Percentiles rank a stretch among this genome's conserved stretches.
These are phyloP conservation scores for Fulvia fulva DNA, from an alignment of 2,329 filamentous ascomycete genomes.

Conservation along the genomic window DNA sequence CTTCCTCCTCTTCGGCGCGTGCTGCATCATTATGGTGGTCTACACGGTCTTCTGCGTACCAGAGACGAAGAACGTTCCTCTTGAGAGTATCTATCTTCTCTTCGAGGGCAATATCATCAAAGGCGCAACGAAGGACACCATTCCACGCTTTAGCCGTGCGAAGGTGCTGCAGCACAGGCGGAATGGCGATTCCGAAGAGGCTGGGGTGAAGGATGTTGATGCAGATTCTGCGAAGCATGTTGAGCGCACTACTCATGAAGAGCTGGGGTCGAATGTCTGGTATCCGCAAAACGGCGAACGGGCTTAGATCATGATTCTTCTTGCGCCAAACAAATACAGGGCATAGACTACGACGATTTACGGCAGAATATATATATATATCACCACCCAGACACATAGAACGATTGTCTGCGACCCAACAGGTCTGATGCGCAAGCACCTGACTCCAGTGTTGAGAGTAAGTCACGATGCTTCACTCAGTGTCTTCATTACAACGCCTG, in stretches of 20 bases:
- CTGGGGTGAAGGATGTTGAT: constrained; percentile 9
- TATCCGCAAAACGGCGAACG: background rate
- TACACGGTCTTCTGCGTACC: constrained; percentile 42
- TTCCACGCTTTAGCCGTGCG: constrained; percentile 36
- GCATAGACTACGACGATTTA: no score
- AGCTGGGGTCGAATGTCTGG: background rate
- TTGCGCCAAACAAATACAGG: no score
- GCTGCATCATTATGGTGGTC: constrained; percentile 41
- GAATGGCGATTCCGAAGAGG: constrained; percentile 29
- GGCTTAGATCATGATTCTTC: no score
- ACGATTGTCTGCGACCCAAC: no score
- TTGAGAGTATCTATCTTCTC: constrained; percentile 41
- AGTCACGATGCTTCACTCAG: no score
- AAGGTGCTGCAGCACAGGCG: constrained; percentile 34
- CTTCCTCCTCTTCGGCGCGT: constrained; percentile 37
- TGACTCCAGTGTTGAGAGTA: no score
- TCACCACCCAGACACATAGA: no score
- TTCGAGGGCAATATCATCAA: constrained; percentile 42
- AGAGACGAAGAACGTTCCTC: constrained; percentile 42
- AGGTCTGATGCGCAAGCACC: no score
- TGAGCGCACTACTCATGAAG: background rate
- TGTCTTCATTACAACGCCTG: no score
- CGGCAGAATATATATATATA: no score
- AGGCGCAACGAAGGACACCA: constrained; percentile 38
- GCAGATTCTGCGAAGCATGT: constrained; percentile 7